Base-by-base conservation (phyloP, 2,329 filamentous ascomycete genomes). In the Myrmaecium sp. region DNA sequence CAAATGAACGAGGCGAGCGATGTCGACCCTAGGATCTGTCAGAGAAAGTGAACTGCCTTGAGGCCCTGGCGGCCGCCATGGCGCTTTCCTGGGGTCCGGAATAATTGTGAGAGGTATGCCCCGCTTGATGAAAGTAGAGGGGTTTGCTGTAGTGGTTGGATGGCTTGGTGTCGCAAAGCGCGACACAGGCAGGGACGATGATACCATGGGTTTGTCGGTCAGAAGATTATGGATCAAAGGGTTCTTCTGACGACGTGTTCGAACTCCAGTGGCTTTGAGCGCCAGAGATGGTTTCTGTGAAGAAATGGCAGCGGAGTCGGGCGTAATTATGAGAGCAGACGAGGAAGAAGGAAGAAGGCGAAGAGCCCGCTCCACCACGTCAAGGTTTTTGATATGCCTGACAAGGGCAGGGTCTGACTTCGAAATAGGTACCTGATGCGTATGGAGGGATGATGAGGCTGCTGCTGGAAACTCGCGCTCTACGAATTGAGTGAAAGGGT, bases 141-240 rank as follows among this genome's bases (percentile, higher is more conserved):
- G 57, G 4, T 60, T 57, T 0, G n/a, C n/a, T 41, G 57, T 40
- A 8, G 44, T 26, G 11, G 34, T 27, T 8, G 43, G n/a, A 36
- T 34, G 8, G 37, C 36, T 3, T 26, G 27, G 44, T 43, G 11
- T 47, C 36, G 11, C 36, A 19, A 38, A 29, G 12, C 41, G 41
- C 1, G 42, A 29, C 34, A 73, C 63, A 0, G 89, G 89, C 0
- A 98, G 60, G 1, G 89, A 98, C 2, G 89, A 89, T 1, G 89
- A 95, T 36, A 83, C 77, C 9, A 84, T 68, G 0, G 89, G 86
- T 43, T 93, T 91, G 53, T 98, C 89, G 2, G 89, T 98, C 6
- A 98, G 65, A 2, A 98, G 69, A 41, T 94, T 95, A 52, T 98
- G 83, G 23, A 98, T 89, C 2, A 98, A 60, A 0, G 84, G 83